phyloP scores from a whole-genome alignment of 2,329 filamentous ascomycete species.

The Hansfordia pulvinata region DNA sequence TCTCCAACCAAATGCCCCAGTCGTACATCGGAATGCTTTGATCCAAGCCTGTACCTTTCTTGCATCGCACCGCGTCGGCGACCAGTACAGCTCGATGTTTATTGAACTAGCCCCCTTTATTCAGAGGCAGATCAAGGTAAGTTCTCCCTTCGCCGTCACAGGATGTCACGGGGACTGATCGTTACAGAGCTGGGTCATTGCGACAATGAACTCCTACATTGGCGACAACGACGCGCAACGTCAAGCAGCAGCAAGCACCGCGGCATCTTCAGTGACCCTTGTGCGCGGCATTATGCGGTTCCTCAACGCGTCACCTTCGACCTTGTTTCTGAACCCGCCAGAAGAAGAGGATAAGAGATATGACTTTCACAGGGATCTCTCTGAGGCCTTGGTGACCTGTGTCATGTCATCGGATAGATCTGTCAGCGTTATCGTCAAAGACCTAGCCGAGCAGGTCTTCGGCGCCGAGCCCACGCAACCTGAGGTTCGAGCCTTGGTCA shows the following conservation, averaged over 20 bases:
- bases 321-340: constrained; percentile 29
- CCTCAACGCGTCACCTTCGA: constrained; percentile 37
- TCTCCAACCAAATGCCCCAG: constrained; percentile 40
- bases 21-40: constrained; percentile 47
- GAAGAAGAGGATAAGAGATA: constrained; percentile 16
- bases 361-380: constrained; percentile 28
- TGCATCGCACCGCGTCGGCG: constrained; percentile 33
- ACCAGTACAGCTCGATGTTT: constrained; percentile 41
- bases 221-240: constrained; percentile 24
- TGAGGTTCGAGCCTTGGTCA: too few relatives aligned
- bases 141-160: constrained; percentile 6
- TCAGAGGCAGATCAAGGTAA: constrained; percentile 40
- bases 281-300: constrained; percentile 42
- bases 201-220: constrained; percentile 22
- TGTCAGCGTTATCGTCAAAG: constrained; percentile 26
- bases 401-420: constrained; percentile 36
- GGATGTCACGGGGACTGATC: too few relatives aligned
- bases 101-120: constrained; percentile 40
- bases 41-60: constrained; percentile 51
- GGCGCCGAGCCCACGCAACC: too few relatives aligned
- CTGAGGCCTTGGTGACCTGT: constrained; percentile 38
- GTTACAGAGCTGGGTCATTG: constrained; percentile 4
- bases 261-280: too few relatives aligned
- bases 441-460: constrained; percentile 21
- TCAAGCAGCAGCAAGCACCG: constrained; percentile 24